Evolutionary conservation across 192 early-diverging fungal species (phyloP).

Genomic region (Cladochytrium replicatum): DNA sequence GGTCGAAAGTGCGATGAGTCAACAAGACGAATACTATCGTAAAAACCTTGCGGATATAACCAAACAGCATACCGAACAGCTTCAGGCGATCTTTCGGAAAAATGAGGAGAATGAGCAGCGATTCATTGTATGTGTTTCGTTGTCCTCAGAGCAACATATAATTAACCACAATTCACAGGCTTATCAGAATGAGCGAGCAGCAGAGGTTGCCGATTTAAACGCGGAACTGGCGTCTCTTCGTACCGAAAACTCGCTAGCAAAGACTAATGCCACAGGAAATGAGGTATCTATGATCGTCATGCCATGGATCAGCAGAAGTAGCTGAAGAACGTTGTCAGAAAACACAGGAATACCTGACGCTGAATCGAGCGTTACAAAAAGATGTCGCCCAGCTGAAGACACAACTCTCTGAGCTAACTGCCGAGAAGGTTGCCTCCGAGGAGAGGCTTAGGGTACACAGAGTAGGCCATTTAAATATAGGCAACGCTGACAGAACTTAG

Average conservation of each 20-base stretch:
- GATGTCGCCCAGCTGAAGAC: slow-evolving; percentile 5
- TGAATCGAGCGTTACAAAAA: not conserved
- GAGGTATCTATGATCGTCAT: not conserved
- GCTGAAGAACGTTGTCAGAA: slow-evolving; percentile 10
- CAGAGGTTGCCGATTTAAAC: too few species aligned
- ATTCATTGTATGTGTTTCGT: slow-evolving; percentile 22
- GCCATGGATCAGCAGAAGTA: not conserved
- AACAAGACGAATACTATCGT: slow-evolving; percentile 36
- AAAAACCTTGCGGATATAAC: slow-evolving; percentile 33
- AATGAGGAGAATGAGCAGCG: slow-evolving; percentile 36
- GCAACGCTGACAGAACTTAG: slow-evolving; percentile 7
- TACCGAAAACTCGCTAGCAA: slow-evolving; percentile 1
- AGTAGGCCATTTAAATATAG: not conserved
- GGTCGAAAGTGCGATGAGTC: slow-evolving; percentile 25
- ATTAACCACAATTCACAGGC: slow-evolving; percentile 8
- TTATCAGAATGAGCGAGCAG: slow-evolving; percentile 24
- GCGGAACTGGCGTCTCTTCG: slow-evolving; percentile 19
- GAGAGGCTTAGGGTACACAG: slow-evolving; percentile 25
- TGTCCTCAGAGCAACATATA: not conserved
- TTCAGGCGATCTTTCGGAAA: slow-evolving; percentile 31
- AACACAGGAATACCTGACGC: slow-evolving; percentile 5
- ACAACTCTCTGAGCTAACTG: not conserved
- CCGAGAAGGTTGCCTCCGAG: slow-evolving; percentile 24
- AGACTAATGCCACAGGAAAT: not conserved
- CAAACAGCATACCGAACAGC: slow-evolving; percentile 35